Percentiles rank a stretch among this genome's conserved stretches.
These are phyloP conservation scores for Niveomyces coronatus DNA, from an alignment of 2,329 filamentous ascomycete genomes.

Conservation along the genomic window DNA sequence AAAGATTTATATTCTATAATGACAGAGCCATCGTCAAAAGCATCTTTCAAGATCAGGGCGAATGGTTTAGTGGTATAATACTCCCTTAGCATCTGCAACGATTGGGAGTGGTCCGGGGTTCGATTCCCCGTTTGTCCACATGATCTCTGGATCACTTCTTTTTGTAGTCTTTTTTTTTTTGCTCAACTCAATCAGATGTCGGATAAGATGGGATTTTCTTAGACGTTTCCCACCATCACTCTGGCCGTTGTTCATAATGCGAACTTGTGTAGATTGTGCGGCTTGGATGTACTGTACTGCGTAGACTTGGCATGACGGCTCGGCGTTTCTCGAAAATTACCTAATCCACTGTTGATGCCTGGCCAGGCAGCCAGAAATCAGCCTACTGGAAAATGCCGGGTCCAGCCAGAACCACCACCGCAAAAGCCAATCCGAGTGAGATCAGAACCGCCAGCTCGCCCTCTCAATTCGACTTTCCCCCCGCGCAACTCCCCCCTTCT, in stretches of 20 bases:
- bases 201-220: too few species aligned
- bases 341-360: slow-evolving; percentile 27
- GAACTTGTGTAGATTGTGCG: too few species aligned
- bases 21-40: too few species aligned
- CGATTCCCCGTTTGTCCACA: slow-evolving; percentile 13
- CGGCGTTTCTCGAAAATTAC: too few species aligned
- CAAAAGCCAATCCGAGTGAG: too few species aligned
- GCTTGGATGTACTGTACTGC: too few species aligned
- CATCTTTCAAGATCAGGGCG: slow-evolving; percentile 2
- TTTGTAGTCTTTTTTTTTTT: neutral
- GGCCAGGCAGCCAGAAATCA: slow-evolving; percentile 31
- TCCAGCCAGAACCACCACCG: slow-evolving; percentile 24
- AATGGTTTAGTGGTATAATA: slow-evolving; percentile 11
- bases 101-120: slow-evolving; percentile 13
- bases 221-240: too few species aligned
- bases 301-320: too few species aligned
- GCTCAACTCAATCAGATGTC: too few species aligned
- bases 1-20: too few species aligned
- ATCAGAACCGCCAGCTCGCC: slow-evolving; percentile 21
- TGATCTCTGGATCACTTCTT: neutral
- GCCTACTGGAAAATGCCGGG: slow-evolving; percentile 32
- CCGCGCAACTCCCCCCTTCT: too few species aligned
- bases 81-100: slow-evolving; percentile 9
- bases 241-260: too few species aligned
- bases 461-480: slow-evolving; percentile 15